Evolutionary conservation across 495 filamentous ascomycete genomes (phyloP).

Genomic region (Annulohypoxylon nitens): DNA sequence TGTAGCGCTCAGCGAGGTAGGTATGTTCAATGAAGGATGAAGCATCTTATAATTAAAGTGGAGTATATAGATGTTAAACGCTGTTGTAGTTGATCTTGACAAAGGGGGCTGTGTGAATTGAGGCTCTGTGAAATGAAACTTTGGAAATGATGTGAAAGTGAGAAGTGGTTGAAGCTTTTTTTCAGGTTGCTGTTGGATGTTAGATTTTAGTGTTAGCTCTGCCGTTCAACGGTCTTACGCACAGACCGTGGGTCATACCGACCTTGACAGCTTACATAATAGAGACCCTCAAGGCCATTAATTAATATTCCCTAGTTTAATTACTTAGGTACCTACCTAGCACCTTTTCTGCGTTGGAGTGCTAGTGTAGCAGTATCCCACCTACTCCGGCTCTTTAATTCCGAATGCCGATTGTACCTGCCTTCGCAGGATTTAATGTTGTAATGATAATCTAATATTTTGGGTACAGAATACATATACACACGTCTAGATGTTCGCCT

Average conservation of each 20-base stretch:
- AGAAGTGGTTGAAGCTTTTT: constrained; percentile 12
- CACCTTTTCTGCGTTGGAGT: too few species aligned
- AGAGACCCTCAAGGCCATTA: not conserved
- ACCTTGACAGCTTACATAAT: not conserved
- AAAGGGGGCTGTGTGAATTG: not conserved
- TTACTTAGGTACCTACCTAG: too few species aligned
- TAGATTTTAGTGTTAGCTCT: not conserved
- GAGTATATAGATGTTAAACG: not conserved
- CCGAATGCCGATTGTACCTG: constrained; percentile 23
- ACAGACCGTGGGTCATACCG: not conserved
- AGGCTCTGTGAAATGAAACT: constrained; percentile 9
- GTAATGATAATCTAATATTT: not conserved
- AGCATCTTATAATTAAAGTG: not conserved
- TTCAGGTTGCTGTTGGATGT: not conserved
- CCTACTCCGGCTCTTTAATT: constrained; percentile 13
- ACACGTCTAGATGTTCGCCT: not conserved
- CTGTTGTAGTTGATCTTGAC: not conserved
- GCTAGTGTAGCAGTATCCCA: not conserved
- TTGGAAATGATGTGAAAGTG: not conserved
- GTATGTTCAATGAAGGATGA: not conserved
- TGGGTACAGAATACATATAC: not conserved
- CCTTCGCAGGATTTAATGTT: not conserved
- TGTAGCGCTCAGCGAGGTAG: not conserved
- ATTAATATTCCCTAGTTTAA: not conserved
- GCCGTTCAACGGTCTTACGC: constrained; percentile 9